A percentile compares a stretch with the other conserved stretches of the same genome.
Conservation (phyloP, 2,329 filamentous ascomycete species). For the Polychaeton citri region DNA sequence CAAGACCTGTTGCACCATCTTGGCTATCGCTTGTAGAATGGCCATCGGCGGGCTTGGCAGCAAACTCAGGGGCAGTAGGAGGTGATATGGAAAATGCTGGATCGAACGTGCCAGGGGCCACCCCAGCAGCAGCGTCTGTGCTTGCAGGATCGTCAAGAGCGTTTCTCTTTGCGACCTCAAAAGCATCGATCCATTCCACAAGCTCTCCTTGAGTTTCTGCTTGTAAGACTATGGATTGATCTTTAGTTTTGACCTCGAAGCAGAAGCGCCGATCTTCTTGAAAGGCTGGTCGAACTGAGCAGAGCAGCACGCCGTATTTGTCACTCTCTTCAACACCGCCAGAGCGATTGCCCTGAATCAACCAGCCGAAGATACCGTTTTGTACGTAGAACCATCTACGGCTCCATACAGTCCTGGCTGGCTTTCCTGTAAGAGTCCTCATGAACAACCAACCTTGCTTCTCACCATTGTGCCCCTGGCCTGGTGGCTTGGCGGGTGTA, state of each 20-base stretch:
- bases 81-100: slow-evolving; percentile 88
- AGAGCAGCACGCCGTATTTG: slow-evolving; percentile 87
- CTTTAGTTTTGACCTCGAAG: slow-evolving; percentile 98
- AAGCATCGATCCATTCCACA: slow-evolving; percentile 88
- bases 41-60: slow-evolving; percentile 61
- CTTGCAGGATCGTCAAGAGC: slow-evolving; percentile 63
- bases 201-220: slow-evolving; percentile 84
- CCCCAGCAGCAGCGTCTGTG: slow-evolving; percentile 30
- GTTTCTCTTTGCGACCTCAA: slow-evolving; percentile 86
- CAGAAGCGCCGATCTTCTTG: slow-evolving; percentile 92
- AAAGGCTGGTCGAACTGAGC: slow-evolving; percentile 80
- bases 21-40: slow-evolving; percentile 42
- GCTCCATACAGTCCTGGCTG: slow-evolving; percentile 78
- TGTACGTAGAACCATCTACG: slow-evolving; percentile 93
- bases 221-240: slow-evolving; percentile 75
- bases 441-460: slow-evolving; percentile 95
- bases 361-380: slow-evolving; percentile 89
- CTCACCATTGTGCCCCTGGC: slow-evolving; percentile 36
- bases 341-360: slow-evolving; percentile 66
- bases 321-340: slow-evolving; percentile 89
- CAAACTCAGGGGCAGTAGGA: slow-evolving; percentile 79
- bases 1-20: slow-evolving; percentile 29
- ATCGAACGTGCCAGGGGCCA: slow-evolving; percentile 33
- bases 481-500: slow-evolving; percentile 39
- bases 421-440: slow-evolving; percentile 70